Percentiles rank a stretch among this genome's conserved stretches.
Evolutionary conservation across 306 rosid genomes (phyloP).

Genomic region (Sechiopsis laciniata): DNA sequence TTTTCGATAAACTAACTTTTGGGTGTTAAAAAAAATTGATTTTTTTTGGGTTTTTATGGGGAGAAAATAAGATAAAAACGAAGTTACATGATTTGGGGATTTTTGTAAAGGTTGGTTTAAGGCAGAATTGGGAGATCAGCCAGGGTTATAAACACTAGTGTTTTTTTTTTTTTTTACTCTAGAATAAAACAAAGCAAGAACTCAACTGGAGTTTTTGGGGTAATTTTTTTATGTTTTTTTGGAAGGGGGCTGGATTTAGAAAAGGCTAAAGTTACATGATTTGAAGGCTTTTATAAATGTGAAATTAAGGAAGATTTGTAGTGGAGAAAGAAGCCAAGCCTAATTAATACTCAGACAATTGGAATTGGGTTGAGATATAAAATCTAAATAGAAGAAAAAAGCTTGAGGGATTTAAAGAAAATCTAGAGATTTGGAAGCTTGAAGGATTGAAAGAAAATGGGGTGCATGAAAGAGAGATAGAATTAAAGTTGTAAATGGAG

Average conservation of each 20-base stretch:
- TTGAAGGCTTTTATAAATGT: conserved; percentile 49
- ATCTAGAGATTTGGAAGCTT: neutral
- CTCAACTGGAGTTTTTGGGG: neutral
- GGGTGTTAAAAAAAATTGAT: neutral
- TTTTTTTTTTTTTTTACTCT: no score
- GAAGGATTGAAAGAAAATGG: neutral
- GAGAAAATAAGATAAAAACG: conserved; percentile 1
- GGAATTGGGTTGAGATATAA: conserved; percentile 5
- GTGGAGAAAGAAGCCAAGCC: conserved; percentile 44
- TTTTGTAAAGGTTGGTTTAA: conserved; percentile 35
- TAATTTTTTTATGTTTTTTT: neutral
- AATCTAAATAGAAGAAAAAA: neutral
- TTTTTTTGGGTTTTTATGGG: neutral
- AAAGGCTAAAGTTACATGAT: conserved; percentile 53
- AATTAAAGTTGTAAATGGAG: neutral
- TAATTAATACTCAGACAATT: neutral
- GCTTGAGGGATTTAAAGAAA: neutral
- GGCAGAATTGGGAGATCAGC: conserved; percentile 23
- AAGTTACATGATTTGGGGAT: conserved; percentile 41
- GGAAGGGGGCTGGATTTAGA: conserved; percentile 4
- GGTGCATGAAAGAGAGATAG: neutral
- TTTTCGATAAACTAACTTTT: neutral
- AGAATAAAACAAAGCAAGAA: neutral
- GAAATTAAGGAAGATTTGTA: conserved; percentile 40
- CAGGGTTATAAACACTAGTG: conserved; percentile 20